Evolutionary conservation across 345 rosid genomes (phyloP).

Genomic region (Gossypium turneri): DNA sequence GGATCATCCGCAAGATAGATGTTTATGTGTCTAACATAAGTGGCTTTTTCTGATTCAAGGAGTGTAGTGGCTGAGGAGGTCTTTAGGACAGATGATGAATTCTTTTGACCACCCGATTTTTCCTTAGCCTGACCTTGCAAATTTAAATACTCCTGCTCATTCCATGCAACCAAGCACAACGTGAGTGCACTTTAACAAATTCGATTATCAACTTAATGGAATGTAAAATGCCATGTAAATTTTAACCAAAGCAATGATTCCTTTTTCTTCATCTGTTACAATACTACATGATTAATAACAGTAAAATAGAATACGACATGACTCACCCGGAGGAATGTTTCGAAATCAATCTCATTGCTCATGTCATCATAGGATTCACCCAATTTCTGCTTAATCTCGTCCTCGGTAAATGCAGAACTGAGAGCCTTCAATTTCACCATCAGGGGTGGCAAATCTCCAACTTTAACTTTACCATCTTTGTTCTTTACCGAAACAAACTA

Average conservation of each 20-base stretch:
- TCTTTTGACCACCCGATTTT: slow-evolving; percentile 50
- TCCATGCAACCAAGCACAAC: too few species aligned
- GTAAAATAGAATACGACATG: not conserved
- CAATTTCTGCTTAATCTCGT: slow-evolving; percentile 50
- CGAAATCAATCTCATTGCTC: slow-evolving; percentile 54
- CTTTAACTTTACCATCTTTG: slow-evolving; percentile 51
- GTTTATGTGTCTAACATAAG: slow-evolving; percentile 86
- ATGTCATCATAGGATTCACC: slow-evolving; percentile 37
- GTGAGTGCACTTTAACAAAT: too few species aligned
- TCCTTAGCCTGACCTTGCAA: too few species aligned
- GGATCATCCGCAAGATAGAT: slow-evolving; percentile 84
- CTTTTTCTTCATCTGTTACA: not conserved
- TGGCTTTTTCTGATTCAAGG: slow-evolving; percentile 63
- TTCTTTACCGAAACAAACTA: slow-evolving; percentile 59
- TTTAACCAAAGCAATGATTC: too few species aligned
- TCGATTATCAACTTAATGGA: too few species aligned
- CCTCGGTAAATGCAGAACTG: slow-evolving; percentile 48
- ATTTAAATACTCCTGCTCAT: too few species aligned
- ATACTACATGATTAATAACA: not conserved
- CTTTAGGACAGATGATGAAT: slow-evolving; percentile 68
- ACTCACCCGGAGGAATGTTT: slow-evolving; percentile 73
- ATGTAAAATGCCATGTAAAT: too few species aligned
- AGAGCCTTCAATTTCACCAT: slow-evolving; percentile 61
- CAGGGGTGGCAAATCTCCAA: slow-evolving; percentile 53
- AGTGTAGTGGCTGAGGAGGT: slow-evolving; percentile 58